Percentiles rank a stretch among this genome's conserved stretches.
These are phyloP conservation scores for Jackrogersella multiformis DNA, from an alignment of 495 filamentous ascomycete genomes.

Conservation along the genomic window DNA sequence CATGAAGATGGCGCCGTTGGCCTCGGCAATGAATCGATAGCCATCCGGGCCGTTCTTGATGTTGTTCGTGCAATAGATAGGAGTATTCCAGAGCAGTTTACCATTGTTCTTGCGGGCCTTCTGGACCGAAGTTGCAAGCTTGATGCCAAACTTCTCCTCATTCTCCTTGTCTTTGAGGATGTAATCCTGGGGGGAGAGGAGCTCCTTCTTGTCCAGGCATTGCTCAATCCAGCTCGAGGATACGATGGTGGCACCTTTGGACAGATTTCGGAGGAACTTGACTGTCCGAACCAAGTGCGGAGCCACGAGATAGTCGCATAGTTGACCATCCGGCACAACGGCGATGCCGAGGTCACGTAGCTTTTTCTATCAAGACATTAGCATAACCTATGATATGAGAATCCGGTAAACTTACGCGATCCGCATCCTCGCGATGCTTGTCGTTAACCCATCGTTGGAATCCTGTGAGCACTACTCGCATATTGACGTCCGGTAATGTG, in stretches of 20 bases:
- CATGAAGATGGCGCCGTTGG: conserved; percentile 85
- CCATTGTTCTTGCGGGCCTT: conserved; percentile 80
- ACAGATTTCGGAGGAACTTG: conserved; percentile 90
- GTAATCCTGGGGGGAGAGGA: conserved; percentile 68
- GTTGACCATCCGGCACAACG: conserved; percentile 75
- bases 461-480: conserved; percentile 80
- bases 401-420: conserved; percentile 69
- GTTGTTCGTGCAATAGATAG: conserved; percentile 80
- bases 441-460: conserved; percentile 79
- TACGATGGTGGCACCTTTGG: conserved; percentile 77
- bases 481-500: conserved; percentile 64
- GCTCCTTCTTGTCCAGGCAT: conserved; percentile 67
- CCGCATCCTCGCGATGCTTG: conserved; percentile 74
- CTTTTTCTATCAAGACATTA: conserved; percentile 67
- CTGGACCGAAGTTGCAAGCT: conserved; percentile 68
- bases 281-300: conserved; percentile 85
- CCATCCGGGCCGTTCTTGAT: conserved; percentile 84
- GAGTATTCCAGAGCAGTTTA: conserved; percentile 73
- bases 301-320: conserved; percentile 86
- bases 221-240: conserved; percentile 79
- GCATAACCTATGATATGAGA: conserved; percentile 13
- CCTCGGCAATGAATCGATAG: conserved; percentile 82
- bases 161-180: conserved; percentile 72
- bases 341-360: conserved; percentile 85
- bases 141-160: conserved; percentile 74